These are phyloP conservation scores for Penicillium coffeae DNA, from an alignment of 495 filamentous ascomycete species.

Conservation along the genomic window DNA sequence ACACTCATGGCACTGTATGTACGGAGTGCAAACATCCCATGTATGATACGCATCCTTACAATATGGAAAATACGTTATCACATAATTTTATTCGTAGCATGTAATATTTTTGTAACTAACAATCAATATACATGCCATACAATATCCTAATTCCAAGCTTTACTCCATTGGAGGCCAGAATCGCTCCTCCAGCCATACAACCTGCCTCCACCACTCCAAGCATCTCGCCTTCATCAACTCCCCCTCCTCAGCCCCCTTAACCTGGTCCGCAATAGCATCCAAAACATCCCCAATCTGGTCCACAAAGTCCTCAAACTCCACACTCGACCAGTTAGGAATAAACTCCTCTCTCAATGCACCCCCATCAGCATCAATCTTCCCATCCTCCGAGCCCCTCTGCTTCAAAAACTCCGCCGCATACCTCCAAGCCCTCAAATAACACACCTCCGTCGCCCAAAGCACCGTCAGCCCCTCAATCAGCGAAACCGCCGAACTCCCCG, in stretches of 20 bases:
- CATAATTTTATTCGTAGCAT: no score
- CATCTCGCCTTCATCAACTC: conserved; percentile 31
- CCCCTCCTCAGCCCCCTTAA: conserved; percentile 36
- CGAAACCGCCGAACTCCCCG: conserved; percentile 38
- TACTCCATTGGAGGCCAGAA: conserved; percentile 30
- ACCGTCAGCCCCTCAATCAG: conserved; percentile 65
- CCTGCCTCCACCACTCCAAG: conserved; percentile 49
- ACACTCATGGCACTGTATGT: conserved; percentile 14
- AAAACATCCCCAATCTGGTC: conserved; percentile 33
- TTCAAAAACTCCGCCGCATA: conserved; percentile 45
- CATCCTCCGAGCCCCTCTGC: conserved; percentile 5
- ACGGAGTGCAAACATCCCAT: conserved; percentile 9
- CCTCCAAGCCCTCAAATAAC: conserved; percentile 57
- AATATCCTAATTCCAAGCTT: no score
- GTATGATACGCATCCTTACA: conserved; percentile 22
- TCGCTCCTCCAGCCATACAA: conserved; percentile 49
- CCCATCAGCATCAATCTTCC: conserved; percentile 50
- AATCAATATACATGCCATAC: no score
- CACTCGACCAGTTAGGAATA: conserved; percentile 63
- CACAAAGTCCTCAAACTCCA: conserved; percentile 57
- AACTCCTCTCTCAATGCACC: conserved; percentile 59
- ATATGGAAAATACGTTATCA: conserved; percentile 1
- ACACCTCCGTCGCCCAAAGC: conserved; percentile 70
- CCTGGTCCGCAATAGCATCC: conserved; percentile 40
- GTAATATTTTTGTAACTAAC: no score